Percentiles rank a stretch among this genome's conserved stretches.
phyloP scores from a whole-genome alignment of 1,139 yeast genomes.

The Blastobotrys raffinosifermentans region DNA sequence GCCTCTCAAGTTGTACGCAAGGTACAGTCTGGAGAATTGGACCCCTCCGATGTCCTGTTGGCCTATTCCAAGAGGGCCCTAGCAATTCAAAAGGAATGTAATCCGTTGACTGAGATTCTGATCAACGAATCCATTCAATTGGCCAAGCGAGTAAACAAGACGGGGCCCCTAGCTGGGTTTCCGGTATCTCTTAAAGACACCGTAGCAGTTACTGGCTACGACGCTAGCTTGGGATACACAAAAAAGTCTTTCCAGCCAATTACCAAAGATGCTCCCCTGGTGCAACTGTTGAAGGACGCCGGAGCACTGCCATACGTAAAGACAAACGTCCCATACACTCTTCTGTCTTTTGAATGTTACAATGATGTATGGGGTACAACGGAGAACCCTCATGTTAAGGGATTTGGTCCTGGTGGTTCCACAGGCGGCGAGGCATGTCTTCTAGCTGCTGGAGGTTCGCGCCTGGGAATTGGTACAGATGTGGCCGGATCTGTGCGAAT shows the following conservation, averaged over 20 bases:
- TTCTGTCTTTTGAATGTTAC: constrained; percentile 42
- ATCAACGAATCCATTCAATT: constrained; percentile 33
- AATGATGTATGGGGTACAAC: constrained; percentile 43
- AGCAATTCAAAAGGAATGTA: constrained; percentile 32
- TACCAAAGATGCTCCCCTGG: constrained; percentile 33
- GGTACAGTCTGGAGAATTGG: constrained; percentile 30
- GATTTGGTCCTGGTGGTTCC: constrained; percentile 44
- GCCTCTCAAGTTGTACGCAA: constrained; percentile 28
- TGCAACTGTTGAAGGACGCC: constrained; percentile 36
- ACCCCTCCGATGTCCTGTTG: constrained; percentile 30
- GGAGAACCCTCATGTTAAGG: constrained; percentile 37
- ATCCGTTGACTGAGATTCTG: constrained; percentile 37
- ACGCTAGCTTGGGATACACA: constrained; percentile 47
- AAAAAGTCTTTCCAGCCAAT: constrained; percentile 35
- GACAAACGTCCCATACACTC: constrained; percentile 45
- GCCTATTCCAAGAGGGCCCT: constrained; percentile 38
- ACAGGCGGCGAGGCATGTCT: constrained; percentile 48
- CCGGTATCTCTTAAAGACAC: constrained; percentile 58
- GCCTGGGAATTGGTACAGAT: constrained; percentile 52
- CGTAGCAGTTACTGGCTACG: constrained; percentile 45
- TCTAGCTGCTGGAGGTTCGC: constrained; percentile 42
- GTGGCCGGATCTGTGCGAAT: constrained; percentile 55
- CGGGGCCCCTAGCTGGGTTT: constrained; percentile 67
- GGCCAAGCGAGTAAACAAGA: constrained; percentile 26
- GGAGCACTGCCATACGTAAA: constrained; percentile 46